These are phyloP conservation scores for Kazachstania psychrophila DNA, from an alignment of 805 yeast genomes.

Conservation along the genomic window DNA sequence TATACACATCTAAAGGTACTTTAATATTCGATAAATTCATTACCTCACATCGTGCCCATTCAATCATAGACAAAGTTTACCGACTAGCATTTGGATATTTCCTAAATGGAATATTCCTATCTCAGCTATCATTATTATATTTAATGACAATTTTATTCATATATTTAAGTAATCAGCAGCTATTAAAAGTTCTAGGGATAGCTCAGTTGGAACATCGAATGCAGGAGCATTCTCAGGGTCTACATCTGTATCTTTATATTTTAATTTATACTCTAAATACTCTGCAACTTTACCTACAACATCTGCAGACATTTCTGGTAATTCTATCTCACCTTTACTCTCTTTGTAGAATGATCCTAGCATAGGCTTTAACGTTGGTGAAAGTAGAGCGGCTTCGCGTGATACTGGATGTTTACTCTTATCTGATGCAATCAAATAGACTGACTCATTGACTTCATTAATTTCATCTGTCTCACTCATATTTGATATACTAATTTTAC, in stretches of 20 bases:
- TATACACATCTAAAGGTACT: too few relatives aligned
- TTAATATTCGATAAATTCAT: too few relatives aligned
- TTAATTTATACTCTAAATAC: slow-evolving; percentile 65
- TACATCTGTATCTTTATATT: slow-evolving; percentile 39
- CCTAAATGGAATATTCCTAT: too few relatives aligned
- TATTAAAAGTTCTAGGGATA: slow-evolving; percentile 83
- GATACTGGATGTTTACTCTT: slow-evolving; percentile 51
- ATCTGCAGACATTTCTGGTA: slow-evolving; percentile 59
- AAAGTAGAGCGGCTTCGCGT: slow-evolving; percentile 67
- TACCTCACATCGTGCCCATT: too few relatives aligned
- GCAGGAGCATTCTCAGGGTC: slow-evolving; percentile 51
- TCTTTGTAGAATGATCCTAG: slow-evolving; percentile 49
- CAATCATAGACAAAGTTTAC: too few relatives aligned
- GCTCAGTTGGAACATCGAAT: slow-evolving; percentile 85
- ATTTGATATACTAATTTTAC: too few relatives aligned
- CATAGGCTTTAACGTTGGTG: slow-evolving; percentile 56
- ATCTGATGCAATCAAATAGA: slow-evolving; percentile 68
- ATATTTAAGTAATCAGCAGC: slow-evolving; percentile 69
- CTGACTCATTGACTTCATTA: slow-evolving; percentile 17
- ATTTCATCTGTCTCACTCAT: neutral
- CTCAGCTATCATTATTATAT: too few relatives aligned
- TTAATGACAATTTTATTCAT: slow-evolving; percentile 2
- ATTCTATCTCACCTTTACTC: slow-evolving; percentile 43
- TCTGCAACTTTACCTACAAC: slow-evolving; percentile 75
- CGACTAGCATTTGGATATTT: too few relatives aligned